Evolutionary conservation across 495 filamentous ascomycete genomes (phyloP), one percentile per base, ranked within the genome.

Genomic region (Diplogelasinospora grovesii): DNA sequence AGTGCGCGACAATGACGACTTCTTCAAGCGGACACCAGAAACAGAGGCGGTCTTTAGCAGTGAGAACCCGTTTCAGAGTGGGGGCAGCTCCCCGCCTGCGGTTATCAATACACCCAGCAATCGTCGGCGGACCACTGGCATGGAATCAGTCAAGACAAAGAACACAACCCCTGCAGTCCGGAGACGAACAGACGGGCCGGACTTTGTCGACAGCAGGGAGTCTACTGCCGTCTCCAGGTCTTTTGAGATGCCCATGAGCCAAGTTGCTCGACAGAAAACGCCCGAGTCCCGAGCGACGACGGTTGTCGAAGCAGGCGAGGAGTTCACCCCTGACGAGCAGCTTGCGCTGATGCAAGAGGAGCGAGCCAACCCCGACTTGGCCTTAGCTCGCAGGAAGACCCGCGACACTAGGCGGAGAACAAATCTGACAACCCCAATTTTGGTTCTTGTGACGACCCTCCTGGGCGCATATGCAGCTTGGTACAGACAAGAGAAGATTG

Each of bases 61-160:
- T 52, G 89, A 97, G 33, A 98, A 98, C 53, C 90, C 92, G 1
- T 98, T 98, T 52, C 92, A 98, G 57, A 92, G 86, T 53, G 89
- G 87, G 10, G 65, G 67, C 41, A 73, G 70, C 24, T 54, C 68
- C 0, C 60, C 66, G 0, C 27, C 53, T 1, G 26, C 51, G 5
- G 9, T 43, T 2, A 41, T 63, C 8, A 66, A 63, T 48, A 68
- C 66, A 1, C 66, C 69, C 10, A 60, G 51, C 45, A 57, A 59
- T 40, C 61, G 63, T 20, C 56, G 62, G 45, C 64, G 60, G 43
- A 68, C 63, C 7, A 49, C 49, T 14, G 64, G 48, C 8, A 23
- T 45, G 26, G 56, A 60, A 2, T 46, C 48, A 9, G 36, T 50
- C 16, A 47, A 41, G 9, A 36, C 35, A 4, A 55, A 57, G 19